Percentiles rank a stretch among this genome's conserved stretches.
These are phyloP conservation scores for Otatea glauca DNA, from an alignment of 176 grass and related monocot genomes.

Conservation along the genomic window DNA sequence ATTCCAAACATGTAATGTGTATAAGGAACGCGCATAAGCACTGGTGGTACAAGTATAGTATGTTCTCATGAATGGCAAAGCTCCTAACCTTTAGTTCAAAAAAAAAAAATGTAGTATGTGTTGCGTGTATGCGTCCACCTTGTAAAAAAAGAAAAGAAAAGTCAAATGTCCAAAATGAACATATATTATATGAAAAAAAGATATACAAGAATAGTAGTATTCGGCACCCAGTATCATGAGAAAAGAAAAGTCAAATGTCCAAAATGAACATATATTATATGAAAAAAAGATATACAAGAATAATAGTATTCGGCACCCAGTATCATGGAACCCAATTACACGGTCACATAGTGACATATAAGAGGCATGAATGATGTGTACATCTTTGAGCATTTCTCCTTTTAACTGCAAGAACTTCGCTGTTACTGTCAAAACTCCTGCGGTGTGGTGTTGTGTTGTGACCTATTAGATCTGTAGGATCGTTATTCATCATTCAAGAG, in stretches of 20 bases:
- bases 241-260: too few relatives aligned
- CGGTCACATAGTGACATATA: neutral
- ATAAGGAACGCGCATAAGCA: too few relatives aligned
- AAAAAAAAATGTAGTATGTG: too few relatives aligned
- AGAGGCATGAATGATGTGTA: neutral
- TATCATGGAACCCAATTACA: conserved; percentile 25
- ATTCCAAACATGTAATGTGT: too few relatives aligned
- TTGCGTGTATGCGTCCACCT: too few relatives aligned
- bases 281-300: neutral
- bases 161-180: neutral
- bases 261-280: neutral
- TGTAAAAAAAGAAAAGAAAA: neutral
- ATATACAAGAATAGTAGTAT: neutral
- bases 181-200: conserved; percentile 1
- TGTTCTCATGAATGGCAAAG: too few relatives aligned
- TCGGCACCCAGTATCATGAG: neutral
- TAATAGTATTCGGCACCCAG: neutral
- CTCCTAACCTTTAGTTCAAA: too few relatives aligned
- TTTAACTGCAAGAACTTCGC: neutral
- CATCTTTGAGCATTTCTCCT: neutral
- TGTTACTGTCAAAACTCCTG: conserved; percentile 1
- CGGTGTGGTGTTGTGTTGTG: neutral
- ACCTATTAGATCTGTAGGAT: conserved; percentile 22
- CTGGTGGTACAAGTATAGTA: too few relatives aligned
- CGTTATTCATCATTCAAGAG: conserved; percentile 38